These are phyloP conservation scores for Didymella lethalis DNA, from an alignment of 2,329 filamentous ascomycete genomes.

Conservation along the genomic window DNA sequence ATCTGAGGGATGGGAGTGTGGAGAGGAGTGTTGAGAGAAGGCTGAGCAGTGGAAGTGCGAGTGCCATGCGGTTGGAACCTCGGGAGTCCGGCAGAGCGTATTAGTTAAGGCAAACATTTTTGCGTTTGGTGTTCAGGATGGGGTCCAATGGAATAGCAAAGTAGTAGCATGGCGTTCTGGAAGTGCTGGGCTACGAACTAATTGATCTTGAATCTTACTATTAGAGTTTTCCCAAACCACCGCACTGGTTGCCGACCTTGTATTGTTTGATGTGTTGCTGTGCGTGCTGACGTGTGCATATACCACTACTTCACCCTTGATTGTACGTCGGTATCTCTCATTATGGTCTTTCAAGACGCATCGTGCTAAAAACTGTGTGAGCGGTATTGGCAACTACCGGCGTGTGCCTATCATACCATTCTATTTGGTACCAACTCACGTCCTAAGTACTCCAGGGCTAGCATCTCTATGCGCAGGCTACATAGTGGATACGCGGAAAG, in stretches of 20 bases:
- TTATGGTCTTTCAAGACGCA: background rate
- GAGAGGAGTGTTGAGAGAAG: conserved; percentile 9
- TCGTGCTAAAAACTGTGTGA: background rate
- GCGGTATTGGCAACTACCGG: no score
- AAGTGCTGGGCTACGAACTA: background rate
- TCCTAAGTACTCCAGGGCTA: no score
- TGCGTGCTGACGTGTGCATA: background rate
- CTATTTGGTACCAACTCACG: no score
- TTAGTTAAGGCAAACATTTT: background rate
- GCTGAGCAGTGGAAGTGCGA: conserved; percentile 3
- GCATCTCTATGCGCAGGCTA: no score
- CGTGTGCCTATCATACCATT: no score
- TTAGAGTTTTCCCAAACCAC: background rate
- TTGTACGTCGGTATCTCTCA: background rate
- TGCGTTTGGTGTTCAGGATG: background rate
- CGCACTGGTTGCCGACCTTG: no score
- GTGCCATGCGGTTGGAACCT: background rate
- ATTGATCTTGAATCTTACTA: background rate
- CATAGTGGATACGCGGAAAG: no score
- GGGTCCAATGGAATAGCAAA: background rate
- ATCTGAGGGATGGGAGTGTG: conserved; percentile 10
- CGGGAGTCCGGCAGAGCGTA: conserved; percentile 13
- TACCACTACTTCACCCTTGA: background rate
- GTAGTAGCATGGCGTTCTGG: background rate
- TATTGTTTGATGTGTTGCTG: background rate